These are phyloP conservation scores for Actinomortierella wolfii DNA, from an alignment of 371 early-diverging fungal species.

Conservation along the genomic window DNA sequence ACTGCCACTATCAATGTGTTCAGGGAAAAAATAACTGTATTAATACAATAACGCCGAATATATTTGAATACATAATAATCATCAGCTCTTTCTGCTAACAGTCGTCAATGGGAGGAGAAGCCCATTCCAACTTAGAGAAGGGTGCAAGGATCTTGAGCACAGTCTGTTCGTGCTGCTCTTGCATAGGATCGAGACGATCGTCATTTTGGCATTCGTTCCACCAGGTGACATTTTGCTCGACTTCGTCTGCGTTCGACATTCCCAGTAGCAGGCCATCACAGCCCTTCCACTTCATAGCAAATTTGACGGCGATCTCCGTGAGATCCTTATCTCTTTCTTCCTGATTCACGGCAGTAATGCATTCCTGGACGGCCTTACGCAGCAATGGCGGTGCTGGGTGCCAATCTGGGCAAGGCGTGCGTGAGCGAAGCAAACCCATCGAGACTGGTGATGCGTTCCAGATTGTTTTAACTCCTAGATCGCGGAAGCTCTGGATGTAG, in stretches of 20 bases:
- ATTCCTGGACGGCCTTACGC: constrained; percentile 57
- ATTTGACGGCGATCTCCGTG: constrained; percentile 67
- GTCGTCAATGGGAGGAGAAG: constrained; percentile 34
- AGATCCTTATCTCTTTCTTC: constrained; percentile 50
- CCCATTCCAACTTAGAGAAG: constrained; percentile 42
- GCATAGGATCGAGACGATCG: neutral
- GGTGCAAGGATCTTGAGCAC: constrained; percentile 11
- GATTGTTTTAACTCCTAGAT: constrained; percentile 60
- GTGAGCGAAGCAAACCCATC: constrained; percentile 73
- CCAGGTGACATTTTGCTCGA: constrained; percentile 59
- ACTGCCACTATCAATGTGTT: no score
- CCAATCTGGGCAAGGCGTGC: constrained; percentile 69
- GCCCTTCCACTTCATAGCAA: constrained; percentile 58
- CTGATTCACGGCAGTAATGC: constrained; percentile 46
- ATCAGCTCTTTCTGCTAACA: constrained; percentile 12
- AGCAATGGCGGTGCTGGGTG: constrained; percentile 74
- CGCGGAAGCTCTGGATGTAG: constrained; percentile 54
- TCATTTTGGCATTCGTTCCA: constrained; percentile 32
- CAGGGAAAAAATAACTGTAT: no score
- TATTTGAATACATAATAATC: no score
- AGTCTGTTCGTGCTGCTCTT: constrained; percentile 12
- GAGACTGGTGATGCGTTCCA: constrained; percentile 79
- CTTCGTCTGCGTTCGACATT: constrained; percentile 64
- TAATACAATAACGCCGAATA: no score
- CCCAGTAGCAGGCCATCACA: constrained; percentile 71